Base-by-base conservation (phyloP, 352 stramenopile genomes). In the Phytophthora sp. region DNA sequence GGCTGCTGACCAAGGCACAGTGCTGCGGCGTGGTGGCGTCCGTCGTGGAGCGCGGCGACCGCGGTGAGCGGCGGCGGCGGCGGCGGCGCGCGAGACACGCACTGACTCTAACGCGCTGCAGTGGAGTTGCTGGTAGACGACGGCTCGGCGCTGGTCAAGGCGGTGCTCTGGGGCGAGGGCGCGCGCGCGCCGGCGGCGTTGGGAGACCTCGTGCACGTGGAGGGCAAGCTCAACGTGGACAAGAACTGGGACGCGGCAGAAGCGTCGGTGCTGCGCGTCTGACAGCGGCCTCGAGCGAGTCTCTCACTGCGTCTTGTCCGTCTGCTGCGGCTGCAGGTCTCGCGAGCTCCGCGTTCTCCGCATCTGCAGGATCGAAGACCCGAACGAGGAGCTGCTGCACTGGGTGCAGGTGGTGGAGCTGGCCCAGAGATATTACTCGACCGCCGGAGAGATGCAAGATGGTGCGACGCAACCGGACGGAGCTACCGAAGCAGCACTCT, bases 101-200 rank as follows among this genome's bases (percentile, higher is more conserved):
- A 20, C 13, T 18, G 23, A 10, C 38, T 20, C 8, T 5, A 18
- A 1, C 17, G 32, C 30, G n/a, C 45, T 4, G 12, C 37, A 93
- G 87, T 90, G 51, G 87, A 95, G 58, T 70, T 89, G 21, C 59
- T 86, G 9, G 35, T 95, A 2, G 87, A 95, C 45, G 87, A 95
- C 41, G 87, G 87, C 37, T 88, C 84, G 20, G 83, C 59, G 7
- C 68, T 91, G 15, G 48, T 92, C 24, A 84, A 80, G 38, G 74
- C 75, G 2, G 84, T 89, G 32, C 52, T 76, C 9, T 95, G 81
- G 79, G 64, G 52, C 21, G 39, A 59, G 17, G 24, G 38, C 9
- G 32, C 38, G 2, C 27, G 52, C 12, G 24, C 38, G 9, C 31
- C 34, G 38, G 52, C 69, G 24, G 28, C 46, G 24, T 64, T 95